phyloP scores from a whole-genome alignment of 2,329 filamentous ascomycete genomes.

The Xylariaceae sp. region DNA sequence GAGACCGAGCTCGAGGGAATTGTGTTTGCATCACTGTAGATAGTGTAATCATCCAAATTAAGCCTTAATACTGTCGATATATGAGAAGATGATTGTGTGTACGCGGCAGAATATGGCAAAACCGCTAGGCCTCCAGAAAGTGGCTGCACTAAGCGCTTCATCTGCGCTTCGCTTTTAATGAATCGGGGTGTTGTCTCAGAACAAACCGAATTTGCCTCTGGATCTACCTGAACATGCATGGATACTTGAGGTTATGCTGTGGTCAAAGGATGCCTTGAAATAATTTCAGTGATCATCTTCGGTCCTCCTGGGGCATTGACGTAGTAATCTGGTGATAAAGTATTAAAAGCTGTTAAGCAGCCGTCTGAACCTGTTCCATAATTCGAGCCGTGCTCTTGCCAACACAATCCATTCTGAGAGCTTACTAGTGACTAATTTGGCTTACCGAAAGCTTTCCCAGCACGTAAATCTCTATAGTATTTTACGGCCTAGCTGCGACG shows the following conservation, averaged over 20 bases:
- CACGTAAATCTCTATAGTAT: too few relatives aligned
- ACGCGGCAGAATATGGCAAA: neutral
- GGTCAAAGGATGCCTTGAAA: neutral
- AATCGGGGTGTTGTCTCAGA: neutral
- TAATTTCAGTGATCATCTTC: neutral
- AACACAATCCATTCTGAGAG: neutral
- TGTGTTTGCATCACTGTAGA: too few relatives aligned
- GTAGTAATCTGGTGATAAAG: neutral
- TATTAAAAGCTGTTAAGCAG: neutral
- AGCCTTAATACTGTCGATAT: too few relatives aligned
- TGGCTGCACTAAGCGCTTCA: neutral
- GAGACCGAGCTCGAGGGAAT: too few relatives aligned
- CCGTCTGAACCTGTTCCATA: neutral
- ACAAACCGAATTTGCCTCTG: neutral
- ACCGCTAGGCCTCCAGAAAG: slow-evolving; percentile 1
- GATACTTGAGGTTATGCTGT: neutral
- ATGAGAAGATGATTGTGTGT: neutral
- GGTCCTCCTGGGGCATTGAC: neutral
- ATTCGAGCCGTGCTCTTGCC: slow-evolving; percentile 1
- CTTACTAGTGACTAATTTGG: slow-evolving; percentile 4
- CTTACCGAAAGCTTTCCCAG: slow-evolving; percentile 4
- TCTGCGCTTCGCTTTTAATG: neutral
- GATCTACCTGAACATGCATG: neutral
- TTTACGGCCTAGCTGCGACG: too few relatives aligned
- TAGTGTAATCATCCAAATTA: too few relatives aligned